These are phyloP conservation scores for Phytophthora hybrid DNA, from an alignment of 352 stramenopile species.

Conservation along the genomic window DNA sequence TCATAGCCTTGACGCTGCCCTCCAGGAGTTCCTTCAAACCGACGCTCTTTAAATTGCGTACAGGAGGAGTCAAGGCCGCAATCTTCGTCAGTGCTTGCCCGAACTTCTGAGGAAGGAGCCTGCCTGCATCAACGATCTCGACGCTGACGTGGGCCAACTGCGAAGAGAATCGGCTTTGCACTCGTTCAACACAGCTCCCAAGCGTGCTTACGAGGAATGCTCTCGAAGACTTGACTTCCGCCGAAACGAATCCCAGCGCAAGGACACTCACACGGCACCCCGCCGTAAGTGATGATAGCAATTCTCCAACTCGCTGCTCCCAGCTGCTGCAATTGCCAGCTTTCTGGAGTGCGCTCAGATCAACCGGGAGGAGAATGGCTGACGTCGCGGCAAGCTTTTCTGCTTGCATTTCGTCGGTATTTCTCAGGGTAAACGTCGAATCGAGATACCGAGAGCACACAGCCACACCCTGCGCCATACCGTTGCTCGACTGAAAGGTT, in stretches of 20 bases:
- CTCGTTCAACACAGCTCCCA: conserved; percentile 38
- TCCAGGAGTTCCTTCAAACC: conserved; percentile 59
- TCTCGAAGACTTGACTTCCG: conserved; percentile 31
- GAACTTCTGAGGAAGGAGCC: conserved; percentile 38
- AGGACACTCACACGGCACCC: conserved; percentile 46
- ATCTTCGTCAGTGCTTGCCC: conserved; percentile 38
- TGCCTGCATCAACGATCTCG: conserved; percentile 33
- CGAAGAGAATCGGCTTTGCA: conserved; percentile 31
- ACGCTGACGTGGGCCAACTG: conserved; percentile 36
- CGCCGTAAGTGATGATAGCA: conserved; percentile 46
- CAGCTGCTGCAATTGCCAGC: conserved; percentile 40
- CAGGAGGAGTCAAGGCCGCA: conserved; percentile 32
- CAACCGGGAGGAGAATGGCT: conserved; percentile 64
- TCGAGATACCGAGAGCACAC: conserved; percentile 76
- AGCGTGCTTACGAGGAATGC: conserved; percentile 35
- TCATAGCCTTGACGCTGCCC: conserved; percentile 33
- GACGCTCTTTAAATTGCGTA: conserved; percentile 37
- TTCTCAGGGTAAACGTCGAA: conserved; percentile 38
- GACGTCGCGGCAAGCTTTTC: conserved; percentile 58
- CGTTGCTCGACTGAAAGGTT: conserved; percentile 33
- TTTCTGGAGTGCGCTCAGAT: conserved; percentile 54
- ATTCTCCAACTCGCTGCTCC: conserved; percentile 49
- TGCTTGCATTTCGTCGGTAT: conserved; percentile 26
- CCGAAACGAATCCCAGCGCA: conserved; percentile 54
- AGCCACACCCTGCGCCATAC: conserved; percentile 30